Evolutionary conservation across 2,329 filamentous ascomycete species (phyloP), one percentile per base, ranked within the genome.

Genomic region (Verticillium nonalfalfae): DNA sequence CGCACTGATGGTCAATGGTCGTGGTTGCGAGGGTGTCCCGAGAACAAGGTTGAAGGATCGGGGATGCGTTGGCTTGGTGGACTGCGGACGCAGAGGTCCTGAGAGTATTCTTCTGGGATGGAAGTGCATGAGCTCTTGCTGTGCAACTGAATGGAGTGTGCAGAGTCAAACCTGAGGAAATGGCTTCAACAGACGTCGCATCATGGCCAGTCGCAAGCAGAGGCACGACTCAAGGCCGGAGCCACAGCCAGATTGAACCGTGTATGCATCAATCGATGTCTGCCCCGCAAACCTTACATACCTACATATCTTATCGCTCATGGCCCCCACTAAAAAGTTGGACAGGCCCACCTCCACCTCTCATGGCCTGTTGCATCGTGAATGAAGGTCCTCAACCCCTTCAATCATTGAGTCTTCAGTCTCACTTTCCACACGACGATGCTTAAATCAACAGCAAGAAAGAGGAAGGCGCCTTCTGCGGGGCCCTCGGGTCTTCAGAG

Each of bases 401-500:
- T 50, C 45, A 21, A 21, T 10, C 21, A n/a, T 50, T 11, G 13
- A 31, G 34, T 3, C 7, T 57, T 18, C 31, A n/a, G 33, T 18
- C 52, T 9, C 21, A 18, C 7, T 13, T 35, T 26, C 26, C 35
- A 18, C 15, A n/a, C 45, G 35, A 57, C 34, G 2, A 57, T 57
- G 55, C 13, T 57, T 14, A 57, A 14, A 10, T 10, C n/a, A 5
- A 35, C 55, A 13, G 15, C 33, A 36, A 15, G 63, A 61, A 60
- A 70, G 68, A 59, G 66, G 62, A 58, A 66, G 61, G 39, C 59
- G 36, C 57, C 58, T 21, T 9, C 57, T 3, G 35, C 55, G 6
- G 63, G 62, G 7, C 68, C 57, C 2, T 50, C 55, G 7, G 63
- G 62, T 10, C 68, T 79, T 26, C 75, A 77, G 64, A 73, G 74